Conservation (phyloP, 129 eudicot species). For the Gnaphalium uliginosum region DNA sequence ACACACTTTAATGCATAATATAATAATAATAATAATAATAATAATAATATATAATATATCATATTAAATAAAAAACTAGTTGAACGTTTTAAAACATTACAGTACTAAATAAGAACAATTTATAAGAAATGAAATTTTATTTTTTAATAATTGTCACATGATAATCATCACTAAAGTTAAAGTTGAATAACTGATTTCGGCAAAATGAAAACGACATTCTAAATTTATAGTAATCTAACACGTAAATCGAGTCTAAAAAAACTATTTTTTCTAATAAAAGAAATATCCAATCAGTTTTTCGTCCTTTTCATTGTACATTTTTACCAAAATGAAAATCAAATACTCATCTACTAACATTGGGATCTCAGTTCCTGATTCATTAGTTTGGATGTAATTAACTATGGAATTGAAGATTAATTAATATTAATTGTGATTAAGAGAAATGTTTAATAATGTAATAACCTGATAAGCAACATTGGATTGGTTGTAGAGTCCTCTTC, state of each 20-base stretch:
- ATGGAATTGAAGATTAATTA: too few species aligned
- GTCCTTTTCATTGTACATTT: neutral
- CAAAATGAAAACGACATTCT: neutral
- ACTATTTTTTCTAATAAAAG: neutral
- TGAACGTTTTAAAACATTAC: too few species aligned
- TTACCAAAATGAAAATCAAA: neutral
- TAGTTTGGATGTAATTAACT: neutral
- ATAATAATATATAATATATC: too few species aligned
- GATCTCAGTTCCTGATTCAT: neutral
- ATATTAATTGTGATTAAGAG: neutral
- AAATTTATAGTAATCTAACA: too few species aligned
- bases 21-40: too few species aligned
- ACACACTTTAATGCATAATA: too few species aligned
- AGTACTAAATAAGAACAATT: too few species aligned
- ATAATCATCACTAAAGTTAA: neutral
- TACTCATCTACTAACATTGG: neutral
- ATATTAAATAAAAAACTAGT: too few species aligned
- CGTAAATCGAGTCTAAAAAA: too few species aligned
- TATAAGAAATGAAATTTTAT: too few species aligned
- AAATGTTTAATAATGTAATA: neutral
- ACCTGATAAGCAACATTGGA: slow-evolving; percentile 68
- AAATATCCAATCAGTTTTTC: neutral
- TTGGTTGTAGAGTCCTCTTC: slow-evolving; percentile 62
- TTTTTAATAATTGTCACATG: too few species aligned
- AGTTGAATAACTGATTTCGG: neutral